Evolutionary conservation across 2,329 filamentous ascomycete species (phyloP).

Genomic region (Fusarium marasasianum): DNA sequence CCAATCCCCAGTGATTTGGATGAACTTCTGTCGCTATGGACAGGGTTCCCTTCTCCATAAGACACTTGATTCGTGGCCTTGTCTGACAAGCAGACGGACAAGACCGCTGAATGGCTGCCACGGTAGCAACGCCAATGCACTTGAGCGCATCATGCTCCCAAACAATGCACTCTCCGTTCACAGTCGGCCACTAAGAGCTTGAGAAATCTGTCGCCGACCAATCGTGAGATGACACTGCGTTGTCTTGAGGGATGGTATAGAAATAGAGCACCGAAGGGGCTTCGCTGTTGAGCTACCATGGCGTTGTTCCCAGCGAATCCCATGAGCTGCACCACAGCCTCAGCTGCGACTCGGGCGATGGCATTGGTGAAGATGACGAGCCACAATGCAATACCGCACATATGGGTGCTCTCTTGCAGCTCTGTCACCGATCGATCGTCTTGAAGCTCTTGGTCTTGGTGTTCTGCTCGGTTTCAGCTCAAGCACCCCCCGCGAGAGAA

Average conservation of each 20-base stretch:
- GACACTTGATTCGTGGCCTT: conserved; percentile 39
- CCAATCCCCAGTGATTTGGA: conserved; percentile 28
- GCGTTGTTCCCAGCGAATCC: conserved; percentile 27
- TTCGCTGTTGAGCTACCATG: conserved; percentile 19
- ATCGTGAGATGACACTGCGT: conserved; percentile 21
- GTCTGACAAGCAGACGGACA: conserved; percentile 15
- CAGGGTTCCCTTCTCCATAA: conserved; percentile 12
- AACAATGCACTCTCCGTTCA: conserved; percentile 20
- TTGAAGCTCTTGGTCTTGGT: conserved; percentile 20
- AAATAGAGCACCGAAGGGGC: conserved; percentile 28
- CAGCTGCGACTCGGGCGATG: conserved; percentile 1
- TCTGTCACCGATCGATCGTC: conserved; percentile 31
- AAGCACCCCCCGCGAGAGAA: conserved; percentile 5
- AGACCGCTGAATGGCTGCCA: conserved; percentile 34
- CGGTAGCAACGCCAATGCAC: conserved; percentile 38
- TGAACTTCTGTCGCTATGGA: conserved; percentile 18
- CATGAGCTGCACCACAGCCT: conserved; percentile 15
- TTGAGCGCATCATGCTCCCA: conserved; percentile 31
- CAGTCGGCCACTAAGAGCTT: conserved; percentile 28
- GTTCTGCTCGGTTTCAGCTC: conserved; percentile 23
- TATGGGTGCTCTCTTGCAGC: conserved; percentile 19
- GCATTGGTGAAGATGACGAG: conserved; percentile 13
- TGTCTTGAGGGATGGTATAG: conserved; percentile 7
- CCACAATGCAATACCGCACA: conserved; percentile 15
- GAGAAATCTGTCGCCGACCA: conserved; percentile 20